Evolutionary conservation across 2,329 filamentous ascomycete genomes (phyloP).

Genomic region (Talaromyces sp.): DNA sequence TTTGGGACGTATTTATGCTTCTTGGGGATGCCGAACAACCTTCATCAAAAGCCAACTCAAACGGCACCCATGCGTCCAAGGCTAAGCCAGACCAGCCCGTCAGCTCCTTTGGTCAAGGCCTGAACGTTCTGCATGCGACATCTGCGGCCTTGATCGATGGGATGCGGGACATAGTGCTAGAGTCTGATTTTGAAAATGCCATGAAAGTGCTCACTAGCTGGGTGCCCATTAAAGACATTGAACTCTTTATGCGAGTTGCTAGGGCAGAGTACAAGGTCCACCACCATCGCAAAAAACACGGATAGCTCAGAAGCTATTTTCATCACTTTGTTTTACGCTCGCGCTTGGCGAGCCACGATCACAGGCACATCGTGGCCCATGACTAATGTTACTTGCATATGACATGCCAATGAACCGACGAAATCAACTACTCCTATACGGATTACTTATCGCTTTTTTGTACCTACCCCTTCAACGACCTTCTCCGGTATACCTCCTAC

Average conservation of each 20-base stretch:
- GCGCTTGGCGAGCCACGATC: background rate
- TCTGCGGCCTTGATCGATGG: slow-evolving; percentile 88
- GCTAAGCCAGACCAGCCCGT: background rate
- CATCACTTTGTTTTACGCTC: background rate
- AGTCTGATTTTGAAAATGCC: slow-evolving; percentile 93
- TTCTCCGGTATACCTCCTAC: no score
- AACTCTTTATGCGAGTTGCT: slow-evolving; percentile 85
- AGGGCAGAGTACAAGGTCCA: slow-evolving; percentile 79
- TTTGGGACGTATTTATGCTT: slow-evolving; percentile 98
- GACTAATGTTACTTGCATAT: background rate
- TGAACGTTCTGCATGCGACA: slow-evolving; percentile 86
- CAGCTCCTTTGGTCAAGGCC: slow-evolving; percentile 57
- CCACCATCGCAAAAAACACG: slow-evolving; percentile 44
- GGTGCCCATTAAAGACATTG: slow-evolving; percentile 91
- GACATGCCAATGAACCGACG: background rate
- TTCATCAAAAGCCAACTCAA: slow-evolving; percentile 20
- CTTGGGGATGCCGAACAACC: slow-evolving; percentile 68
- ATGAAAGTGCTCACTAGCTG: slow-evolving; percentile 97
- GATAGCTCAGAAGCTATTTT: background rate
- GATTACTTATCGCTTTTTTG: background rate
- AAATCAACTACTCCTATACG: background rate
- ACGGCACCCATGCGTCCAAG: slow-evolving; percentile 2
- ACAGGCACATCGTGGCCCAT: background rate
- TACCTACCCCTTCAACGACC: background rate
- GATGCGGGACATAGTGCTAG: slow-evolving; percentile 79